Conservation (phyloP, 176 grass and related monocot species). For the Echinochloa phyllopogon region DNA sequence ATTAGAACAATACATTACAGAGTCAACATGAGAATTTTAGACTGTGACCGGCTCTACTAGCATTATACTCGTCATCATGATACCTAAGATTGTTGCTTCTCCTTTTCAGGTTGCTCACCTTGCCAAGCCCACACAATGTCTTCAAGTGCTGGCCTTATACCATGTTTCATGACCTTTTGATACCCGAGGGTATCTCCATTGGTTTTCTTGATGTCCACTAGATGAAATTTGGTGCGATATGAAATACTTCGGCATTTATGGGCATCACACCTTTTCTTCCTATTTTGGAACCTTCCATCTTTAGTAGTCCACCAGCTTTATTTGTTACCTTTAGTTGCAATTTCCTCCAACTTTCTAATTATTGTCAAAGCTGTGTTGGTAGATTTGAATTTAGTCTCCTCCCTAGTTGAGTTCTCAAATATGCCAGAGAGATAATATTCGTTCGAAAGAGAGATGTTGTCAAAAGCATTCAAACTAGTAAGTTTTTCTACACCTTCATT, state of each 20-base stretch:
- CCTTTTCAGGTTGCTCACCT: conserved; percentile 52
- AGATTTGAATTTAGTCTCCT: conserved; percentile 76
- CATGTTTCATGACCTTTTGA: conserved; percentile 62
- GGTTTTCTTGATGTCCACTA: conserved; percentile 83
- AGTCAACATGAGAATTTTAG: not conserved
- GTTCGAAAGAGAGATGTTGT: conserved; percentile 88
- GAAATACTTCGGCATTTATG: conserved; percentile 71
- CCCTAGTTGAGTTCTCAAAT: conserved; percentile 56
- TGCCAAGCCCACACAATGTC: conserved; percentile 97
- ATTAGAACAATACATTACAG: conserved; percentile 25
- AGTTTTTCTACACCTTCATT: conserved; percentile 47
- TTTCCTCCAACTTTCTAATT: conserved; percentile 68
- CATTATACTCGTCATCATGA: not conserved
- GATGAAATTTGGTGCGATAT: conserved; percentile 77
- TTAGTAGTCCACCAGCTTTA: conserved; percentile 67
- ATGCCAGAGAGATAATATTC: conserved; percentile 90
- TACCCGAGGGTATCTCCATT: conserved; percentile 88
- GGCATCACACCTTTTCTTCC: conserved; percentile 77
- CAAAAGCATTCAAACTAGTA: conserved; percentile 82
- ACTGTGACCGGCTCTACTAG: not conserved
- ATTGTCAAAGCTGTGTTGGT: conserved; percentile 56
- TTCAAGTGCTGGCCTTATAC: conserved; percentile 70
- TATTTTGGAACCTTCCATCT: conserved; percentile 60
- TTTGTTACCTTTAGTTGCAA: conserved; percentile 78
- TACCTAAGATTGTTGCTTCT: not conserved